Percentiles rank a stretch among this genome's conserved stretches.
These are phyloP conservation scores for Candolleomyces eurysporus DNA, from an alignment of 768 basidiomycete species.

Conservation along the genomic window DNA sequence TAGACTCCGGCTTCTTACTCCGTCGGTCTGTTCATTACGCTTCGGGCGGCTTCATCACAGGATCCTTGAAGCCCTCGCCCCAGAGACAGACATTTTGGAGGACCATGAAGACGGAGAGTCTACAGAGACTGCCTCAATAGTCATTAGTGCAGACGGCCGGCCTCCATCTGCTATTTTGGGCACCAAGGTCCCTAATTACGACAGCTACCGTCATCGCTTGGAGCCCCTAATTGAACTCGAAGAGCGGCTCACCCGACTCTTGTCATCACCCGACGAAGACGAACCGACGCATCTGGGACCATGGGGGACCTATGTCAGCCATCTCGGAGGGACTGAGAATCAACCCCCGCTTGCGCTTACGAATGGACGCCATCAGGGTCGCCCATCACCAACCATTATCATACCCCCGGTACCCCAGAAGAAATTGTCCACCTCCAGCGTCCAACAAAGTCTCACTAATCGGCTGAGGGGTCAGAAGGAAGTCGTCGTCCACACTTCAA, in stretches of 20 bases:
- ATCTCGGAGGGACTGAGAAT: constrained; percentile 21
- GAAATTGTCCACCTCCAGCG: constrained; percentile 24
- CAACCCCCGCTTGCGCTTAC: constrained; percentile 16
- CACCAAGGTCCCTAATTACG: constrained; percentile 56
- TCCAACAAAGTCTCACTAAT: constrained; percentile 33
- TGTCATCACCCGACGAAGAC: constrained; percentile 71
- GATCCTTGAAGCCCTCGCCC: constrained; percentile 72
- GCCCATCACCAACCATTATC: constrained; percentile 49
- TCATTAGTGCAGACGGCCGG: constrained; percentile 49
- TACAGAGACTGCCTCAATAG: constrained; percentile 48
- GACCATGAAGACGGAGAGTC: constrained; percentile 56
- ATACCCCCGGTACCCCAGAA: constrained; percentile 49
- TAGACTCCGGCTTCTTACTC: constrained; percentile 10
- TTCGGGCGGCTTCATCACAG: constrained; percentile 32
- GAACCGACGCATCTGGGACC: constrained; percentile 59
- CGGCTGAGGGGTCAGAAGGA: constrained; percentile 37
- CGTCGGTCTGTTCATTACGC: constrained; percentile 10
- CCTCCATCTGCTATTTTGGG: constrained; percentile 50
- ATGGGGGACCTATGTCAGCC: constrained; percentile 33
- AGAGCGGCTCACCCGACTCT: constrained; percentile 61
- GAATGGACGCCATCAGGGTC: constrained; percentile 28
- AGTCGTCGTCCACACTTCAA: constrained; percentile 57
- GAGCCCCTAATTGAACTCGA: constrained; percentile 72
- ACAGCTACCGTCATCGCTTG: constrained; percentile 57
- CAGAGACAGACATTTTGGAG: constrained; percentile 58